Percentiles rank a stretch among this genome's conserved stretches.
Conservation (phyloP, 305 asterid species). For the Salvia sclarea region DNA sequence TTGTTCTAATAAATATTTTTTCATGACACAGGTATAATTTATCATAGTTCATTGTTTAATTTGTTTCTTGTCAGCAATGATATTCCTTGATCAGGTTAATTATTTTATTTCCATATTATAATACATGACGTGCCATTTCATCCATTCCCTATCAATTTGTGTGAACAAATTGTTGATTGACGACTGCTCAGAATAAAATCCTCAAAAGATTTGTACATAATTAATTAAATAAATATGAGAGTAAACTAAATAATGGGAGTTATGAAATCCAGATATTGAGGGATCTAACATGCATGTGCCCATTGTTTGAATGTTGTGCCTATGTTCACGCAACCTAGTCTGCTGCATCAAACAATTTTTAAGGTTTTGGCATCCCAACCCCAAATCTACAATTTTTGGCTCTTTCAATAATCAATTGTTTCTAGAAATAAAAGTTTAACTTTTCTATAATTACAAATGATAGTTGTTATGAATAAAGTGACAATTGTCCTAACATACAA, state of each 20-base stretch:
- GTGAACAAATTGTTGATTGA: not conserved
- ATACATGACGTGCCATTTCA: not conserved
- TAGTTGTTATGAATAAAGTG: too few relatives aligned
- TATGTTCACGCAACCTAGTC: constrained; percentile 33
- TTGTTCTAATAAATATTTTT: too few relatives aligned
- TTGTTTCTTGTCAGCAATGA: not conserved
- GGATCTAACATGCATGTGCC: constrained; percentile 10
- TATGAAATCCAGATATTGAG: too few relatives aligned
- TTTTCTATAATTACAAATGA: too few relatives aligned
- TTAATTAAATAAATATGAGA: not conserved
- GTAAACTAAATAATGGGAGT: not conserved
- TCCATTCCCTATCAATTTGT: not conserved
- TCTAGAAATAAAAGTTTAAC: too few relatives aligned
- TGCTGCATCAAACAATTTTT: constrained; percentile 16
- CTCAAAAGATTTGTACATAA: not conserved
- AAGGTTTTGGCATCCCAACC: constrained; percentile 24
- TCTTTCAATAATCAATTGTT: not conserved
- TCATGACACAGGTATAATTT: too few relatives aligned
- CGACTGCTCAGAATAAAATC: not conserved
- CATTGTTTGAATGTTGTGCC: constrained; percentile 20
- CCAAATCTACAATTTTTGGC: constrained; percentile 9
- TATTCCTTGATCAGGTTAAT: not conserved
- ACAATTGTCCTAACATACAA: too few relatives aligned
- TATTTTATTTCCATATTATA: not conserved
- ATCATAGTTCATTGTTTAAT: too few relatives aligned